These are phyloP conservation scores for Hypoxylon sp. DNA, from an alignment of 2,329 filamentous ascomycete genomes.

Conservation along the genomic window DNA sequence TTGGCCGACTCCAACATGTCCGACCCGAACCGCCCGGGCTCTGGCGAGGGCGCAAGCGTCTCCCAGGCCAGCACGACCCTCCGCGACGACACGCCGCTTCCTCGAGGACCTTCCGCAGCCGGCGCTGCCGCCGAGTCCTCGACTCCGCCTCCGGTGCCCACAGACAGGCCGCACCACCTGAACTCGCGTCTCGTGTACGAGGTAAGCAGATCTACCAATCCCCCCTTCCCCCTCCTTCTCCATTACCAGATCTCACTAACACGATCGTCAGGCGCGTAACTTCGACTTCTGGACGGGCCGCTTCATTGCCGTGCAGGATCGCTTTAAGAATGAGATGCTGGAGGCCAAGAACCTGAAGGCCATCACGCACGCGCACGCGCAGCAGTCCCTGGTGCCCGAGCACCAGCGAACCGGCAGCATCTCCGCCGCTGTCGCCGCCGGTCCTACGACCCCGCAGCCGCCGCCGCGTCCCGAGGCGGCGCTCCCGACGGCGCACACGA, in stretches of 20 bases:
- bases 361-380: slow-evolving; percentile 36
- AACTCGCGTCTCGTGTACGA: slow-evolving; percentile 48
- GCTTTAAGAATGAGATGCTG: slow-evolving; percentile 55
- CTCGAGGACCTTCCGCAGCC: slow-evolving; percentile 2
- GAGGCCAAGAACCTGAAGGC: slow-evolving; percentile 38
- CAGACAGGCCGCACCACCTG: background rate
- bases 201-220: too few relatives aligned
- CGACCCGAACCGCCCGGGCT: slow-evolving; percentile 5
- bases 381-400: slow-evolving; percentile 17
- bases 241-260: too few relatives aligned
- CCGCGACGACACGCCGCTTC: background rate
- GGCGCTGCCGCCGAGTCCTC: background rate
- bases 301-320: slow-evolving; percentile 64
- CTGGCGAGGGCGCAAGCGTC: background rate
- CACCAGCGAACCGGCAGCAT: background rate
- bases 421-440: background rate
- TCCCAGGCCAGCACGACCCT: background rate
- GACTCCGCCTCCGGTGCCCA: too few relatives aligned
- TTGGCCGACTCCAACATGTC: slow-evolving; percentile 4
- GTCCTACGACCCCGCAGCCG: too few relatives aligned
- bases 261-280: too few relatives aligned
- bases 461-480: too few relatives aligned
- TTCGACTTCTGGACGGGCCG: slow-evolving; percentile 69
- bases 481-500: slow-evolving; percentile 15
- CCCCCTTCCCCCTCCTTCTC: too few relatives aligned